A percentile compares a stretch with the other conserved stretches of the same genome.
These are phyloP conservation scores for Populus hybrid DNA, from an alignment of 441 rosid genomes.

Conservation along the genomic window DNA sequence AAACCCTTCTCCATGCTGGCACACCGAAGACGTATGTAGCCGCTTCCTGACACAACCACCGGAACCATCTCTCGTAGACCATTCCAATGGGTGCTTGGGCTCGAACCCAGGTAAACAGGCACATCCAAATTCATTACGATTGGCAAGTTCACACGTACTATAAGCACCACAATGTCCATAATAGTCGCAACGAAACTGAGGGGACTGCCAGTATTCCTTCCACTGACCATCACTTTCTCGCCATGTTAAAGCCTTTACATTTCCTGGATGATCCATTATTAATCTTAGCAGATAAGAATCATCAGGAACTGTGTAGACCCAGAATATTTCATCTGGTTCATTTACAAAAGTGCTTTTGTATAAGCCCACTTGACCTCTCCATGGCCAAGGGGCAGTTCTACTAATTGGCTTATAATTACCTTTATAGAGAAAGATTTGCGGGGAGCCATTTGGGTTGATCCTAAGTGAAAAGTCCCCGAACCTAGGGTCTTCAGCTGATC, in stretches of 20 bases:
- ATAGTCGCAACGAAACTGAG: not conserved
- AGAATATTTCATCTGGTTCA: no score
- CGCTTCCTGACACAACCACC: conserved; percentile 13
- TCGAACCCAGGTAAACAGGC: conserved; percentile 31
- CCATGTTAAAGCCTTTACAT: conserved; percentile 11
- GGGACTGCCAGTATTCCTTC: conserved; percentile 8
- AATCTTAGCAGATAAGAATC: conserved; percentile 11
- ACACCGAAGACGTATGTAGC: conserved; percentile 1
- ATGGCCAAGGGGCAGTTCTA: no score
- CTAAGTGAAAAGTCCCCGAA: no score
- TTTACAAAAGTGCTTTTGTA: no score
- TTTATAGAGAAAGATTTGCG: no score
- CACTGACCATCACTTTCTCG: conserved; percentile 15
- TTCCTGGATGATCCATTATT: conserved; percentile 10
- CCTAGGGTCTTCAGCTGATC: not conserved
- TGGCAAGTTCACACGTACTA: conserved; percentile 6
- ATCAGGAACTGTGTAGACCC: not conserved
- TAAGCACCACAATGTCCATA: conserved; percentile 31
- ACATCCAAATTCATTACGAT: conserved; percentile 13
- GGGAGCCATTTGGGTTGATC: no score
- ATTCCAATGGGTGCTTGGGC: not conserved
- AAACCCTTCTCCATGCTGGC: not conserved
- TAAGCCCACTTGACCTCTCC: no score
- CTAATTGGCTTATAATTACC: no score
- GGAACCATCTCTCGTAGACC: conserved; percentile 13